Base-by-base conservation (phyloP, 1,284 basidiomycete species). In the Ustilago cynodontis region DNA sequence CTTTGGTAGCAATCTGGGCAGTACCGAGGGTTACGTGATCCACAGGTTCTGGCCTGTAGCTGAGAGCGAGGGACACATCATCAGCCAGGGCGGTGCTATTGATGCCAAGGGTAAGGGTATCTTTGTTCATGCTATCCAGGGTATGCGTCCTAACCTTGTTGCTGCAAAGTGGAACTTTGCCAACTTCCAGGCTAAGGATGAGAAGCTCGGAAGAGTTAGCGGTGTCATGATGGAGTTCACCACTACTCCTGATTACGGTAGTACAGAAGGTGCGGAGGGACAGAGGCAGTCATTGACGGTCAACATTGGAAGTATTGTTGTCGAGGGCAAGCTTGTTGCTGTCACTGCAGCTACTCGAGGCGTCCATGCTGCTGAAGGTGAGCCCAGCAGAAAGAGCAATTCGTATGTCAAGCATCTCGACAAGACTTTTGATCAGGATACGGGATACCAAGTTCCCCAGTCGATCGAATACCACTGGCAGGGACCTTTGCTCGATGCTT, bases 61-160 rank as follows among this genome's bases (percentile, higher is more conserved):
- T 71, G 82, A 87, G 65, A 91, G 89, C 56, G 88, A 68, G 67
- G 95, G 95, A 1, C 89, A 91, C 76, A 86, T 98, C 84, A 90
- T 94, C 65, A 86, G 89, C 77, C 89, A 92, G 53, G 95, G 94
- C 39, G 87, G 90, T 59, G 82, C 92, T 18, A 87, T 90, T 66
- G 86, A 90, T 43, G 88, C 92, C 47, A 88, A 90, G 39, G 95
- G 94, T 47, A 88, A 91, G n/a, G 95, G 93, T 41, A 93, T 95
- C 91, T 93, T 98, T 85, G 90, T 97, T 24, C 94, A 97, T 86
- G 96, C 97, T 29, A 96, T 99, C 86, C 97, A 99, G 87, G 96
- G 95, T 82, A 98, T 99, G 94, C 91, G 95, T 11, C 94, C 95
- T 60, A 94, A 99, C 87, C 90, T 95, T 63, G 91, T 98, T 73